Conservation (phyloP, 371 early-diverging fungal species). For the Capillidium heterosporum region DNA sequence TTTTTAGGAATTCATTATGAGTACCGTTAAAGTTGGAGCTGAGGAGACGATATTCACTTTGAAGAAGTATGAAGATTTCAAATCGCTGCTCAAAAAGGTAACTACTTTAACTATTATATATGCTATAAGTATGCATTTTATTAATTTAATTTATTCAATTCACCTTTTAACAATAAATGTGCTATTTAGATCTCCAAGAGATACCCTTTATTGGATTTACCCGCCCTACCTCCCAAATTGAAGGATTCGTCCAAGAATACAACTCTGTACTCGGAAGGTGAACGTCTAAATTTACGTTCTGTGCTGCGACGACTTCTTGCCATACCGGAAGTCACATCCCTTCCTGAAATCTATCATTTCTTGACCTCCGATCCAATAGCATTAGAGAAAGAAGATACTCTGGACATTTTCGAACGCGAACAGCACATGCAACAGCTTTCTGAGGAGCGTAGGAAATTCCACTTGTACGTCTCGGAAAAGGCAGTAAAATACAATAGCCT, state of each 20-base stretch:
- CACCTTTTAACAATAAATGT: no score
- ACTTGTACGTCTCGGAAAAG: constrained; percentile 24
- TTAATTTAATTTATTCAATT: background rate
- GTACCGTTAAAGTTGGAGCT: background rate
- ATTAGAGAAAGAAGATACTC: constrained; percentile 17
- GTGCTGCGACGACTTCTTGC: constrained; percentile 24
- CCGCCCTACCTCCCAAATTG: constrained; percentile 1
- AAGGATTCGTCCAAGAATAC: background rate
- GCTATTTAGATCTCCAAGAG: constrained; percentile 1
- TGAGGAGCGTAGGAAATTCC: constrained; percentile 24
- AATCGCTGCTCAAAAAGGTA: background rate
- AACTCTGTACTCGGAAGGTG: constrained; percentile 22
- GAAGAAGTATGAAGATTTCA: constrained; percentile 1
- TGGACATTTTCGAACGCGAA: constrained; percentile 20
- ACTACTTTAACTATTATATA: no score
- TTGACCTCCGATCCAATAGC: constrained; percentile 23
- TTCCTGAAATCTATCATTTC: constrained; percentile 19
- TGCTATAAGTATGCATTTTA: background rate
- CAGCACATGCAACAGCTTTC: constrained; percentile 19
- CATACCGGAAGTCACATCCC: constrained; percentile 17
- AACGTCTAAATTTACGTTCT: constrained; percentile 27
- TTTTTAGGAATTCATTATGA: constrained; percentile 2
- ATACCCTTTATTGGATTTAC: constrained; percentile 12
- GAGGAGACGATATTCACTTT: background rate
- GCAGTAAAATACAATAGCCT: constrained; percentile 27